Evolutionary conservation across 2,329 filamentous ascomycete species (phyloP).

Genomic region (Thermoascus crustaceus): DNA sequence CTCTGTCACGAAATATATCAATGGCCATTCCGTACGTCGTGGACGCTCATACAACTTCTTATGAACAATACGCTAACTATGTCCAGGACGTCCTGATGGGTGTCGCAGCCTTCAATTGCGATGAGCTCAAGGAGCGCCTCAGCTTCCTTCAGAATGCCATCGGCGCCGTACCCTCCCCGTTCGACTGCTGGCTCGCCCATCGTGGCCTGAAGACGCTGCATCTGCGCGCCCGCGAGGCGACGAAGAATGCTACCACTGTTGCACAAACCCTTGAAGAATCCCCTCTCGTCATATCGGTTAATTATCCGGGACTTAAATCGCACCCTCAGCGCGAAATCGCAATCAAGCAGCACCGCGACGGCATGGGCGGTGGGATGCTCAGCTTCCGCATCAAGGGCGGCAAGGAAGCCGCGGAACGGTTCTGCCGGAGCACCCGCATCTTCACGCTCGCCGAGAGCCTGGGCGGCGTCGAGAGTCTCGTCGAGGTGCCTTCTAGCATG

Average conservation of each 20-base stretch:
- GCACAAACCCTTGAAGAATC: constrained; percentile 70
- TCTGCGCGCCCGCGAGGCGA: constrained; percentile 79
- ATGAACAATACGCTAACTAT: constrained; percentile 1
- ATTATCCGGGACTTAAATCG: constrained; percentile 86
- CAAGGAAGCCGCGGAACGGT: constrained; percentile 74
- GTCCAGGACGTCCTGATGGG: constrained; percentile 87
- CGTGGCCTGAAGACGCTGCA: constrained; percentile 95
- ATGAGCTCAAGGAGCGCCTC: constrained; percentile 66
- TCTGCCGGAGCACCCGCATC: constrained; percentile 82
- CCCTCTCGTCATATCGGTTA: constrained; percentile 76
- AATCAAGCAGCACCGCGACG: constrained; percentile 82
- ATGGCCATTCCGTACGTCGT: constrained; percentile 62
- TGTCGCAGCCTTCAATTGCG: constrained; percentile 87
- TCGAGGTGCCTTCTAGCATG: constrained; percentile 92
- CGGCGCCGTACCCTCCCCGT: constrained; percentile 85
- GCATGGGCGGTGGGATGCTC: constrained; percentile 94
- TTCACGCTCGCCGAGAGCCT: constrained; percentile 91
- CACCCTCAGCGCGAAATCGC: constrained; percentile 83
- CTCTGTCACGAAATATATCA: constrained; percentile 98
- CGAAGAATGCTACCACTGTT: constrained; percentile 68
- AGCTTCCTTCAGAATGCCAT: constrained; percentile 95
- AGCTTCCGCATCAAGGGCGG: constrained; percentile 91
- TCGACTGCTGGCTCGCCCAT: constrained; percentile 97
- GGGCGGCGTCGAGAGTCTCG: constrained; percentile 83
- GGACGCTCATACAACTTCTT: background rate